Evolutionary conservation across 2,329 filamentous ascomycete genomes (phyloP), one percentile per base, ranked within the genome.

Genomic region (Fusarium nanum): DNA sequence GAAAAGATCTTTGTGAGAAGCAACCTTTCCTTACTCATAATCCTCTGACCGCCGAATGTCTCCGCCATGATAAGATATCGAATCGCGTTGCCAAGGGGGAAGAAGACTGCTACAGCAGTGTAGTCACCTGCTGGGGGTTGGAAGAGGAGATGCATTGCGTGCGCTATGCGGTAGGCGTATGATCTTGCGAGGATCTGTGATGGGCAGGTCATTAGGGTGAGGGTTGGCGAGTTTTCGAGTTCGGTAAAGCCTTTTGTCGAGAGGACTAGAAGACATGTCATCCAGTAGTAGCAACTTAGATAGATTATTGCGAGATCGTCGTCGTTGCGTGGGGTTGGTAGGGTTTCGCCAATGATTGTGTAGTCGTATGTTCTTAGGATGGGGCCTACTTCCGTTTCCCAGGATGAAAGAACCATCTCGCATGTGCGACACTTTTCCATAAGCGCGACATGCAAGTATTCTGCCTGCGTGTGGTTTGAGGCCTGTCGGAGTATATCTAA

Each of bases 211-310:
- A 28, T 22, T 2, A 42, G 20, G 1, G 23, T 28, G 16, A 7
- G 2, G 0, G 0, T 25, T 6, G 4, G 28, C 11, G 0, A 37
- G 10, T 4, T 32, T 11, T 68, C 52, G 1, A 58, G 44, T 23
- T 68, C 57, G n/a, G 52, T 67, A 7, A 64, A 68, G 1, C 64
- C 57, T 6, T 58, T n/a, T 6, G 47, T 58, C 1, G 64, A 68
- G 14, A 63, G 53, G 6, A 68, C 5, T 3, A 68, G 18, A 1
- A 68, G 47, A 7, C 64, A 67, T 5, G 47, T 41, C 64, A 64
- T 68, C 64, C 64, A 68, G n/a, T 68, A 63, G 0, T 25, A 58
- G 2, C 64, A 57, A 3, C 64, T 68, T 14, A 68, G 28, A 7
- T 67, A 68, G 2, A 64, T 11, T 0, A 37, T 3, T 0, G 63